Base-by-base conservation (phyloP, 2,329 filamentous ascomycete genomes). In the Coniella vitis region DNA sequence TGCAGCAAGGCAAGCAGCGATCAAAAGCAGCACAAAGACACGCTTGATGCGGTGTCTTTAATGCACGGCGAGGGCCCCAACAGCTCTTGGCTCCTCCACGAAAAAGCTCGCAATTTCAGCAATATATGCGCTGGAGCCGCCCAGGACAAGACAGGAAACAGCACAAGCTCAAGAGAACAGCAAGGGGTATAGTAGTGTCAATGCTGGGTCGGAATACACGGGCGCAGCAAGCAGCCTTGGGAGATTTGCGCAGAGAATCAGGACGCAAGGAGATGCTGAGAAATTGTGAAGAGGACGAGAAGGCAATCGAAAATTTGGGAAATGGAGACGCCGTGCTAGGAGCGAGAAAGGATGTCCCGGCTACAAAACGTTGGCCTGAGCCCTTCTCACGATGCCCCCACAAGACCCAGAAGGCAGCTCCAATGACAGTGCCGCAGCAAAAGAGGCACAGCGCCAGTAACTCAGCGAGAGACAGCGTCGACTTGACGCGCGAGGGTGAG, bases 261-360 rank as follows among this genome's bases (percentile, higher is more conserved):
- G 40, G 40, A 49, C 46, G 45, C 45, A 34, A 51, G 47, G 40
- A 44, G 40, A 40, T 45, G 51, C 51, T 53, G 50, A 37, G 25
- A 34, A 45, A 20, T n/a, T 20, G 29, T 39, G 38, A 41, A 25
- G 22, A 38, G 42, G 46, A 45, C 31, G 21, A 47, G 40, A 32
- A 16, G 13, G 12, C 14, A 29, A 40, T 47, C 34, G 45, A 32
- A 45, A 50, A 51, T 47, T 45, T 45, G 38, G 37, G 31, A 19
- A 37, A 29, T 32, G 35, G 25, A 29, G 25, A 29, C 25, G 49
- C 44, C 32, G 41, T 51, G 31, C 36, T 36, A 19, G 35, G 48
- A 17, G 48, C 47, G 51, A 45, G 51, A 51, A 43, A 39, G 51
- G 47, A 39, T 53, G 41, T 34, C 51, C 50, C 44, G 44, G 47